Percentiles rank a stretch among this genome's conserved stretches.
These are phyloP conservation scores for Hibiscus trionum DNA, from an alignment of 345 rosid genomes.

Conservation along the genomic window DNA sequence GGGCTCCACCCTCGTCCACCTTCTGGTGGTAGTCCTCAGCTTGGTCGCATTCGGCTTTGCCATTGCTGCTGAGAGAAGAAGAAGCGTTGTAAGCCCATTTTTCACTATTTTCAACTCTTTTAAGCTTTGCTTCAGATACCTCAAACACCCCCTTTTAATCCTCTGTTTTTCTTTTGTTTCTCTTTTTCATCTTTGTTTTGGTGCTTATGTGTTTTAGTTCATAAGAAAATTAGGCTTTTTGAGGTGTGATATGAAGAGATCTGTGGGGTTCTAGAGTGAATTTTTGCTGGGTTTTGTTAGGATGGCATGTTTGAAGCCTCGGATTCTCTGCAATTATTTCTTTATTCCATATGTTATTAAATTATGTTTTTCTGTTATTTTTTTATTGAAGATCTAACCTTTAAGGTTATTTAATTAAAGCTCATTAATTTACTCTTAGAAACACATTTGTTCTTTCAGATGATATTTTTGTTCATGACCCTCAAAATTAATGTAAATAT, in stretches of 20 bases:
- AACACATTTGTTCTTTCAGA: no score
- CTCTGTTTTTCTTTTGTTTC: no score
- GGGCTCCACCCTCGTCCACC: conserved; percentile 65
- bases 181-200: not conserved
- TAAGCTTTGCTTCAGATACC: not conserved
- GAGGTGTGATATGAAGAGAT: conserved; percentile 2
- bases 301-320: not conserved
- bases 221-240: not conserved
- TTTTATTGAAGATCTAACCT: not conserved
- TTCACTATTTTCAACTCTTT: not conserved
- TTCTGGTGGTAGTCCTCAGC: conserved; percentile 65
- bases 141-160: not conserved
- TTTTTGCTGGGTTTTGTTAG: not conserved
- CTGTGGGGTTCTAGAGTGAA: not conserved
- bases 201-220: not conserved
- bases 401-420: not conserved
- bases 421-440: not conserved
- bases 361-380: not conserved
- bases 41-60: conserved; percentile 90
- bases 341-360: not conserved
- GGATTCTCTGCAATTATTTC: not conserved
- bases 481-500: not conserved
- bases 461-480: not conserved
- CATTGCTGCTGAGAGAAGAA: conserved; percentile 91
- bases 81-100: conserved; percentile 52